A percentile compares a stretch with the other conserved stretches of the same genome.
phyloP scores from a whole-genome alignment of 495 filamentous ascomycete species.

The Podospora pseudocomata region DNA sequence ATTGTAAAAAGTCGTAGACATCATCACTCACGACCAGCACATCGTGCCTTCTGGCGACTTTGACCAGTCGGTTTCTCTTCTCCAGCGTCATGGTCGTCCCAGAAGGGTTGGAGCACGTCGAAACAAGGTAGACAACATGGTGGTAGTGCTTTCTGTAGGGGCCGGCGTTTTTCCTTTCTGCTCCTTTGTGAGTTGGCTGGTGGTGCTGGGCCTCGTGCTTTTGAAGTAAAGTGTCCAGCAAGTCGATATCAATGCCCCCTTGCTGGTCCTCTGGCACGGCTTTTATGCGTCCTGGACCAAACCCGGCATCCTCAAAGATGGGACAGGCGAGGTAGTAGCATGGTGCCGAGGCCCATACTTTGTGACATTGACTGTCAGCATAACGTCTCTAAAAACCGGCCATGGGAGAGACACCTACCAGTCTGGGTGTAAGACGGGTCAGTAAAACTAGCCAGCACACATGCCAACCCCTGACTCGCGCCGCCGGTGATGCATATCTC shows the following conservation, averaged over 20 bases:
- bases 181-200: not conserved
- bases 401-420: not conserved
- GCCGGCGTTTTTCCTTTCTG: conserved; percentile 28
- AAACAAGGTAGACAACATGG: conserved; percentile 79
- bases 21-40: conserved; percentile 81
- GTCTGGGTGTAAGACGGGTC: conserved; percentile 69
- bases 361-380: not conserved
- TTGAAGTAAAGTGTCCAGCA: conserved; percentile 46
- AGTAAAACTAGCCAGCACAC: conserved; percentile 67
- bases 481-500: conserved; percentile 79
- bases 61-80: conserved; percentile 59
- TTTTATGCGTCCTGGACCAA: conserved; percentile 54
- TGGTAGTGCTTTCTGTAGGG: conserved; percentile 65
- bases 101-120: conserved; percentile 79
- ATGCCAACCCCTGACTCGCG: conserved; percentile 72
- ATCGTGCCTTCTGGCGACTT: conserved; percentile 66
- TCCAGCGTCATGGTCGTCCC: conserved; percentile 65
- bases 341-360: conserved; percentile 74
- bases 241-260: conserved; percentile 60
- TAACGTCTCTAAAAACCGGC: not conserved
- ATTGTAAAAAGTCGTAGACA: conserved; percentile 86
- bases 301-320: conserved; percentile 76
- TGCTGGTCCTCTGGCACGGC: conserved; percentile 71
- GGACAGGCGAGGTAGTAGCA: conserved; percentile 74
- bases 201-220: conserved; percentile 35